phyloP scores from a whole-genome alignment of 2,329 filamentous ascomycete genomes.

The Grosmannia serpens region DNA sequence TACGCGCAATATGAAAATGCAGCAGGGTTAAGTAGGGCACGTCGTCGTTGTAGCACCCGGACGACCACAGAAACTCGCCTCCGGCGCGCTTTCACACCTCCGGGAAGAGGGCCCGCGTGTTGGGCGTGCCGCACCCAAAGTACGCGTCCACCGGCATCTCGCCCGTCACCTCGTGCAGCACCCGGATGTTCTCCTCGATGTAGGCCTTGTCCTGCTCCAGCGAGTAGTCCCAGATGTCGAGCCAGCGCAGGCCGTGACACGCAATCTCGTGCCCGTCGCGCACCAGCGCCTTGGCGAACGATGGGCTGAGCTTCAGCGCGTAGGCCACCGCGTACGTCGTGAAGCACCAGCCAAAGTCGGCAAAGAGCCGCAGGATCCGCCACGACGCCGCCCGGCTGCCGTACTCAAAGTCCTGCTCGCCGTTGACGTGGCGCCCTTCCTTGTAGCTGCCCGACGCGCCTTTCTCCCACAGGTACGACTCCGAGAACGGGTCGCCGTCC shows the following conservation, averaged over 20 bases:
- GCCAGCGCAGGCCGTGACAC: constrained; percentile 10
- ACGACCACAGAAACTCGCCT: constrained; percentile 10
- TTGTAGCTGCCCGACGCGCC: constrained; percentile 4
- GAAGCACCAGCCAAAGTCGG: constrained; percentile 9
- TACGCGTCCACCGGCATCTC: constrained; percentile 12
- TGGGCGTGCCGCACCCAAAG: constrained; percentile 12
- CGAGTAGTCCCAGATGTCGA: constrained; percentile 10
- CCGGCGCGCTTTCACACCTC: constrained; percentile 10
- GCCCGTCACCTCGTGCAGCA: constrained; percentile 10
- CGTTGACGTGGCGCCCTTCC: constrained; percentile 10
- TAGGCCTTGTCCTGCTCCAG: constrained; percentile 10
- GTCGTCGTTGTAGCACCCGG: constrained; percentile 13
- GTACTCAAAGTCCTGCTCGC: constrained; percentile 14
- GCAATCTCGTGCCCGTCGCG: constrained; percentile 13
- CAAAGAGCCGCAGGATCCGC: constrained; percentile 10
- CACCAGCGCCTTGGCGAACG: constrained; percentile 10
- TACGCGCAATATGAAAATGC: no score
- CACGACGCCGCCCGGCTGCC: constrained; percentile 12
- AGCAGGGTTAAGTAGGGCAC: constrained; percentile 14
- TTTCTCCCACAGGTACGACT: constrained; percentile 12
- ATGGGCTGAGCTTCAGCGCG: constrained; percentile 11
- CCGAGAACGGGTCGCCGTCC: constrained; percentile 16
- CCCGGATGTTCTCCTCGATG: constrained; percentile 7
- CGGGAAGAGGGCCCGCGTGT: constrained; percentile 10
- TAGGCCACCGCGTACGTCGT: constrained; percentile 11